Conservation (phyloP, 805 yeast species). For the Danielia reshetovae region DNA sequence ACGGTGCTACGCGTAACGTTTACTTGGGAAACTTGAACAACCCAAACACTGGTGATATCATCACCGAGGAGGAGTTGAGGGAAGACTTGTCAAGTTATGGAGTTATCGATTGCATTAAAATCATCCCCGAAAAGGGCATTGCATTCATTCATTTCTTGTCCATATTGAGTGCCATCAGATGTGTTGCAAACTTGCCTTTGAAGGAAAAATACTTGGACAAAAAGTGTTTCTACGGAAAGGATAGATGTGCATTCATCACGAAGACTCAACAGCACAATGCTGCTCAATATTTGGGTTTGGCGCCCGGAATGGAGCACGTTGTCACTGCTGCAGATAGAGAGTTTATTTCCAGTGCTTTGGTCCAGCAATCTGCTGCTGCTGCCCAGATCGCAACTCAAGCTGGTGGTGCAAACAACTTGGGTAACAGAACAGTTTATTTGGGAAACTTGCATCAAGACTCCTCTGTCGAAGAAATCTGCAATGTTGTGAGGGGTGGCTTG, state of each 20-base stretch:
- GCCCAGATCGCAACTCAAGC: conserved; percentile 96
- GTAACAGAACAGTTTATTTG: conserved; percentile 88
- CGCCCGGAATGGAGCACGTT: conserved; percentile 82
- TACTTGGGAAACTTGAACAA: conserved; percentile 78
- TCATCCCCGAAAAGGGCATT: conserved; percentile 74
- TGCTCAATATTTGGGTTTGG: conserved; percentile 87
- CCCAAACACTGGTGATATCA: conserved; percentile 41
- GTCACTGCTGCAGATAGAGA: conserved; percentile 67
- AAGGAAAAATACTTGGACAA: conserved; percentile 66
- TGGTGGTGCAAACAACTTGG: conserved; percentile 88
- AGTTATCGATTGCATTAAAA: conserved; percentile 77
- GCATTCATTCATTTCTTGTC: conserved; percentile 90
- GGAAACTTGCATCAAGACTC: conserved; percentile 89
- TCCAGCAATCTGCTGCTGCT: conserved; percentile 94
- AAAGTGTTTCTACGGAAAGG: conserved; percentile 88
- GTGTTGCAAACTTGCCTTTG: conserved; percentile 70
- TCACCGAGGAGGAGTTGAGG: conserved; percentile 61
- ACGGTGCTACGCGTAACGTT: conserved; percentile 92
- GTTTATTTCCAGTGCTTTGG: conserved; percentile 66
- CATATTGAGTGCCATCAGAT: conserved; percentile 80
- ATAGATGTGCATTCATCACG: conserved; percentile 90
- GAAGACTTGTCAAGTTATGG: conserved; percentile 74
- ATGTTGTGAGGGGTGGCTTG: conserved; percentile 92
- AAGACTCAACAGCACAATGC: conserved; percentile 97
- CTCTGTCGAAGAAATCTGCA: conserved; percentile 89